These are phyloP conservation scores for Acanthochlamys bracteata DNA, from an alignment of 106 monocot species.

Conservation along the genomic window DNA sequence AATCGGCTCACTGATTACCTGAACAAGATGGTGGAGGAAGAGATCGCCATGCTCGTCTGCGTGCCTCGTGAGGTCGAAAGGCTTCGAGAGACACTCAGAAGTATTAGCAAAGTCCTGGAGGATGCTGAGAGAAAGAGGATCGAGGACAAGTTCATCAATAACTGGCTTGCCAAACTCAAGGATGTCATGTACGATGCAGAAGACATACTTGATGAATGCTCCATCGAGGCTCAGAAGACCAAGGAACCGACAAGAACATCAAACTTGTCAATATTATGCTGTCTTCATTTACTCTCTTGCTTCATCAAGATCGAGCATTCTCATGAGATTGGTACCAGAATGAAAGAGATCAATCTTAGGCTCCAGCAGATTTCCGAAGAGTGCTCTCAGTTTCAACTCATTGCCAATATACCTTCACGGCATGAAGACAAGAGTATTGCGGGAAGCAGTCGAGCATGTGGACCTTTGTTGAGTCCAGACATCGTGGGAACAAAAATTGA, in stretches of 20 bases:
- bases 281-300: not conserved
- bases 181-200: slow-evolving; percentile 15
- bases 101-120: not conserved
- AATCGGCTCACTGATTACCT: not conserved
- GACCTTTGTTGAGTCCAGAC: too few species aligned
- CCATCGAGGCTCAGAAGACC: not conserved
- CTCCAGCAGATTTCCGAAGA: not conserved
- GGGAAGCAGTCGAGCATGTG: too few species aligned
- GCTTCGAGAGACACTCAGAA: slow-evolving; percentile 4
- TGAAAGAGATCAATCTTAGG: not conserved
- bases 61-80: slow-evolving; percentile 3
- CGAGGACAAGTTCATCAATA: not conserved
- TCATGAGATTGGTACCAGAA: not conserved
- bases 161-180: slow-evolving; percentile 24
- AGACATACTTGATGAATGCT: slow-evolving; percentile 13
- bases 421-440: too few species aligned
- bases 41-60: not conserved
- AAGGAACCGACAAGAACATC: not conserved
- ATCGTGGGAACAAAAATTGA: too few species aligned
- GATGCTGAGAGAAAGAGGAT: slow-evolving; percentile 15
- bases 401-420: too few species aligned
- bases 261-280: not conserved
- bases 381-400: not conserved
- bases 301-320: not conserved
- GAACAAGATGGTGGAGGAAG: not conserved